Evolutionary conservation across 805 yeast species (phyloP), one percentile per base, ranked within the genome.

Genomic region (Ogataea philodendri): DNA sequence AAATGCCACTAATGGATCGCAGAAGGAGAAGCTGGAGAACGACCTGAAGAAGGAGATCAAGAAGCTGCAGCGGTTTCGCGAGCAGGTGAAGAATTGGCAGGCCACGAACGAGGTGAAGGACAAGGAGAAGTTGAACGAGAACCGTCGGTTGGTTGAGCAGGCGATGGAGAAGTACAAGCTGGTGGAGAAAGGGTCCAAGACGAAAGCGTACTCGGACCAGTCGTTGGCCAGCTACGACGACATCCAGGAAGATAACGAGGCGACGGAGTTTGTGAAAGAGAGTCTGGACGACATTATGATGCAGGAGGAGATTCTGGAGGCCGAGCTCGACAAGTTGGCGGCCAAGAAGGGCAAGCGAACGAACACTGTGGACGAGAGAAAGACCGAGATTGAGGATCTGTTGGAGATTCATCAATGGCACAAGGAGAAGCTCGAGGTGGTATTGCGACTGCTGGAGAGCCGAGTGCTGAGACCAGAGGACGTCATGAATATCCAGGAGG

Each of bases 321-420:
- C 81, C 5, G 85, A 83, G 55, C 66, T 79, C 25, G 85, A 77
- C 42, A 65, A 60, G 27, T 52, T 80, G n/a, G 49, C 51, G 6
- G 44, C 59, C 7, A 77, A 76, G 52, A 75, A 75, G 52, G 74
- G 84, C 42, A 78, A 79, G 52, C 70, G 42, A 23, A 51, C 52
- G 17, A 35, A 42, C 26, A 59, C 69, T 6, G 78, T 74, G 42
- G 67, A 68, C 32, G 63, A 70, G 38, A 69, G 73, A 38, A 79
- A 78, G 45, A 60, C 69, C 19, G 75, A 81, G 39, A 63, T 84
- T 16, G 84, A 77, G 45, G 81, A 76, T 40, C 69, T 74, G 32
- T 62, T 84, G 15, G 87, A 82, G 28, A 74, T 90, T 48, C 89
- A 89, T 58, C 74, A 75, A 42, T 79, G 78, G 71, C 97, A 93